Evolutionary conservation across 768 basidiomycete genomes (phyloP), one percentile per base, ranked within the genome.

Genomic region (Agrocybe praecox): DNA sequence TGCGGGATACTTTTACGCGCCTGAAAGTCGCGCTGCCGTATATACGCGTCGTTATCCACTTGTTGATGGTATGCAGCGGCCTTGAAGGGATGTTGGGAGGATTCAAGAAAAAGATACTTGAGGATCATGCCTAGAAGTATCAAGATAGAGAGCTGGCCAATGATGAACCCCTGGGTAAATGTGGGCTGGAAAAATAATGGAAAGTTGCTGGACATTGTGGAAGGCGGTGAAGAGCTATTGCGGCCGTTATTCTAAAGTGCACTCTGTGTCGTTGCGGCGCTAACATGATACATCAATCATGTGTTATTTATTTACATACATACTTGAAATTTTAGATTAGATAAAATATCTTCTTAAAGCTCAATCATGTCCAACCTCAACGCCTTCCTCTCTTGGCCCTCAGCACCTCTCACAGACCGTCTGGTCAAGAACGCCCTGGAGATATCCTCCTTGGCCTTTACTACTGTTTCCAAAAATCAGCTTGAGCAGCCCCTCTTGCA

Each of bases 31-130:
- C 70, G 72, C 50, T 77, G 76, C 47, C 75, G 75, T 23, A 74
- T 66, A 29, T 77, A 71, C 34, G 73, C 68, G 61, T 84, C 78
- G 22, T 73, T 76, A 61, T 83, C 82, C 47, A 81, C 73, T 56
- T 79, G 78, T 2, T 86, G 83, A 63, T 85, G 87, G 70, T 86
- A 89, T 32, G 81, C 76, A 1, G 82, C 76, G 0, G 79, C 76
- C 59, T 83, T 82, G 64, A 81, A 79, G 0, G 81, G 80, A 60
- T 81, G 73, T 56, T 82, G 76, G 23, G 85, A 79, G 6, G 91
- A 85, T 64, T 97, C 93, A 60, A 99, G 88, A 68, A 99, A 97
- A 55, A 98, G 87, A 75, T 97, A 98, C 68, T 92, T 92, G 73
- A 99, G 85, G 68, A 99, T 84, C 59, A 95, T 75, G 46, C 79